phyloP scores from a whole-genome alignment of 352 stramenopile species.

The Globisporangium mamillatum region DNA sequence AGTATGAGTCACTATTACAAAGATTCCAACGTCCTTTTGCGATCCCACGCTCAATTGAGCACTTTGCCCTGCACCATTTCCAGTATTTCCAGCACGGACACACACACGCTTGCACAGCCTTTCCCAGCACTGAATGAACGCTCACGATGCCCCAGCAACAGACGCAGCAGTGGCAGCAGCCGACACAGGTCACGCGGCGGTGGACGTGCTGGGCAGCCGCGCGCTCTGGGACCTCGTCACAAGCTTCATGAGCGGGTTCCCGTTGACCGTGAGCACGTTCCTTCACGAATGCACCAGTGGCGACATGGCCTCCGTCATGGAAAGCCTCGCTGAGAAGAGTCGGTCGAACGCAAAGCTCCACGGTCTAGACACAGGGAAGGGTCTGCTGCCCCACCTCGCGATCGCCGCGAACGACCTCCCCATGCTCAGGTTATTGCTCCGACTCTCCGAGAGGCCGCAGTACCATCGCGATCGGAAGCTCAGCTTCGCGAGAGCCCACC shows the following conservation, averaged over 20 bases:
- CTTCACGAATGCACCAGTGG: not conserved
- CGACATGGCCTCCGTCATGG: not conserved
- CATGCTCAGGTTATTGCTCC: not conserved
- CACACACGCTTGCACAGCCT: not conserved
- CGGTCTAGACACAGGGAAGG: not conserved
- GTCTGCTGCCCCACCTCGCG: not conserved
- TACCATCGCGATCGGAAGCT: not conserved
- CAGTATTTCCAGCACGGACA: not conserved
- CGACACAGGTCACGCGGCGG: not conserved
- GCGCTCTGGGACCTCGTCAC: not conserved
- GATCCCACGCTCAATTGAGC: not conserved
- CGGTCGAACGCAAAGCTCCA: not conserved
- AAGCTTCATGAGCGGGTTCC: not conserved
- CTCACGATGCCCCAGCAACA: not conserved
- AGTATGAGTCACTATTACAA: not conserved
- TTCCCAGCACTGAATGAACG: not conserved
- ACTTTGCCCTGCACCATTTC: not conserved
- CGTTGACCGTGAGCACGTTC: not conserved
- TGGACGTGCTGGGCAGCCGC: not conserved
- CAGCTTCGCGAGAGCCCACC: not conserved
- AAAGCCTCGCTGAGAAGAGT: not conserved
- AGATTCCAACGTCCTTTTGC: not conserved
- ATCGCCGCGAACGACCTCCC: not conserved
- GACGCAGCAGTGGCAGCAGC: not conserved
- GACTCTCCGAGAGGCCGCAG: not conserved